These are phyloP conservation scores for Entomortierella parvispora DNA, from an alignment of 192 early-diverging fungal genomes.

Conservation along the genomic window DNA sequence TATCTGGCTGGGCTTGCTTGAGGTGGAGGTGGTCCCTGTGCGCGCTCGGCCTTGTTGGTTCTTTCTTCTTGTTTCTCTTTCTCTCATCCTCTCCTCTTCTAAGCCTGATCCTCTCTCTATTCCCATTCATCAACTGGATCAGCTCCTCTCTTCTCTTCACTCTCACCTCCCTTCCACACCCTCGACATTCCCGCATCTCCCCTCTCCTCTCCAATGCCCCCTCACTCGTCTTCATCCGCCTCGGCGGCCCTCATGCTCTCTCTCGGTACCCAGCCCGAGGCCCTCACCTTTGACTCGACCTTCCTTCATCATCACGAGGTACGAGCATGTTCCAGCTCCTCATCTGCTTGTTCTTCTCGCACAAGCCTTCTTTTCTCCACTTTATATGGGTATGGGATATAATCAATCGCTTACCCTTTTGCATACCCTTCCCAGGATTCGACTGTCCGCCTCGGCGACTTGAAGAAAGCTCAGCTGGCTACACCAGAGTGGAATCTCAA, in stretches of 20 bases:
- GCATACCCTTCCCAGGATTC: conserved; percentile 13
- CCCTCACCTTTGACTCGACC: conserved; percentile 25
- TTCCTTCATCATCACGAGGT: conserved; percentile 40
- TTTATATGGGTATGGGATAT: neutral
- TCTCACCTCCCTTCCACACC: too few species aligned
- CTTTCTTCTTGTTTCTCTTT: too few species aligned
- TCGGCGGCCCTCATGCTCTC: conserved; percentile 22
- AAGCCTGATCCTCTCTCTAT: too few species aligned
- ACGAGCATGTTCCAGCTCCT: neutral
- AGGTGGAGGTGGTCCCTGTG: too few species aligned
- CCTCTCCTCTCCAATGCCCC: conserved; percentile 20
- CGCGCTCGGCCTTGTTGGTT: too few species aligned
- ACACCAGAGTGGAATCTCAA: conserved; percentile 36
- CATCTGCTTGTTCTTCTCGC: neutral
- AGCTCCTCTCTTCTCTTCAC: too few species aligned
- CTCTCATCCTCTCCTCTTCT: too few species aligned
- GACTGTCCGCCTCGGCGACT: conserved; percentile 14
- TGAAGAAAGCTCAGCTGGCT: conserved; percentile 29
- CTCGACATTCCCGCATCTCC: too few species aligned
- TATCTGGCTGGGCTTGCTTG: too few species aligned
- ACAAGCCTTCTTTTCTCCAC: neutral
- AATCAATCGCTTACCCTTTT: conserved; percentile 4
- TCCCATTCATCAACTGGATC: too few species aligned
- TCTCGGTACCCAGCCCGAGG: conserved; percentile 27
- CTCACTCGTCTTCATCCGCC: conserved; percentile 24